Evolutionary conservation across 257 asterid species (phyloP), one percentile per base, ranked within the genome.

Genomic region (Solanum microdontum): DNA sequence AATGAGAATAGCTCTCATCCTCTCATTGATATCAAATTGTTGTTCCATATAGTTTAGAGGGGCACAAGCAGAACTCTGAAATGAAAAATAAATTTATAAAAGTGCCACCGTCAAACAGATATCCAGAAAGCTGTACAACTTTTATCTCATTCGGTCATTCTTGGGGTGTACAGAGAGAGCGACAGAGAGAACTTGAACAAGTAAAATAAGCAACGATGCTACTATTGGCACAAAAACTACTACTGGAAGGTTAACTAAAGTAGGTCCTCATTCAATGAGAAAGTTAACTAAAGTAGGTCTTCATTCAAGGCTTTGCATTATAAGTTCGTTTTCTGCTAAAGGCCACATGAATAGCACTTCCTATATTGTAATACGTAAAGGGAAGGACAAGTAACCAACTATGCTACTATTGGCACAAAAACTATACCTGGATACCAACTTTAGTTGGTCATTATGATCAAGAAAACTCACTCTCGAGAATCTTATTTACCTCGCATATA

Each of bases 1-100:
- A 33, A 97, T 93, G 8, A 97, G 96, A 89, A 97, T 96, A 2
- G 93, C 94, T 84, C 99, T 92, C 99, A 97, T 97, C 85, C 95
- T 90, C 10, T 96, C 99, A 84, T 97, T 97, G 33, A 96, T 90
- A 84, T 96, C 99, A 43, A 66, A 88, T 89, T 97, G 99, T 14
- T 89, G 92, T 10, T 64, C 72, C 98, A 96, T 97, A 62, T 95
- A 97, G 88, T 91, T 85, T 36, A 95, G 91, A 21, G 93, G 91
- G 86, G 93, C 96, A 72, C 94, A 88, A 90, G 94, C 90, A 88
- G 40, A 88, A 51, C 88, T 85, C 99, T 96, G 94, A 86, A 86
- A 86, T 12, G 45, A 64, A 11, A 75, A 21, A 1, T 5, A 8
- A 77, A 34, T 37, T 84, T 36, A 70, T 40, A 43, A 11, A 69